phyloP scores from a whole-genome alignment of 1,139 yeast species.

The Tardiomyces blankii region DNA sequence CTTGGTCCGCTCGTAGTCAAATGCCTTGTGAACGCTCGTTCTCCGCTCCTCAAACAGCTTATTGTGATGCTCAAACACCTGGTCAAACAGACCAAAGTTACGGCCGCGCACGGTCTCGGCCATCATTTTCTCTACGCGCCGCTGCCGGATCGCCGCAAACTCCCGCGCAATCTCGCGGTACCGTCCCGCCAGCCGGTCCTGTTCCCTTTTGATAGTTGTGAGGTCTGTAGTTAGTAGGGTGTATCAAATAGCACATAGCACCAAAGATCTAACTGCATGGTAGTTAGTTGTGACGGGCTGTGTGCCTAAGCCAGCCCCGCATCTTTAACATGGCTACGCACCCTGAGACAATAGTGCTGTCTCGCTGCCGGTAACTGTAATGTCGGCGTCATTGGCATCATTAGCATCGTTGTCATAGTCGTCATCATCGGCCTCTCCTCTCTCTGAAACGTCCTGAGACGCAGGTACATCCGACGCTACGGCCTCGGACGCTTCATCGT shows the following conservation, averaged over 20 bases:
- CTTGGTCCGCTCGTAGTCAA: constrained; percentile 14
- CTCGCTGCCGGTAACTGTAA: neutral
- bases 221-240: neutral
- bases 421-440: neutral
- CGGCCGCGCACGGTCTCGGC: constrained; percentile 13
- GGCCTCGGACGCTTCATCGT: neutral
- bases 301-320: neutral
- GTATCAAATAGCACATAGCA: neutral
- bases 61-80: constrained; percentile 14
- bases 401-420: neutral
- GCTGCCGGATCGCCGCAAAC: constrained; percentile 19
- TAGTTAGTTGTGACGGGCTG: too few relatives aligned
- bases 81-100: constrained; percentile 11
- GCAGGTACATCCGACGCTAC: neutral
- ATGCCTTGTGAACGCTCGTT: constrained; percentile 8
- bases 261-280: too few relatives aligned
- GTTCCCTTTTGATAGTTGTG: constrained; percentile 9
- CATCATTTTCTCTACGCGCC: constrained; percentile 19
- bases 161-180: constrained; percentile 19
- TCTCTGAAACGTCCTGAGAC: neutral
- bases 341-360: neutral
- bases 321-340: too few relatives aligned
- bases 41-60: constrained; percentile 13
- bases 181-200: constrained; percentile 18
- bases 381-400: neutral